Conservation (phyloP, 2,329 filamentous ascomycete species). For the Neospermospora avenae region DNA sequence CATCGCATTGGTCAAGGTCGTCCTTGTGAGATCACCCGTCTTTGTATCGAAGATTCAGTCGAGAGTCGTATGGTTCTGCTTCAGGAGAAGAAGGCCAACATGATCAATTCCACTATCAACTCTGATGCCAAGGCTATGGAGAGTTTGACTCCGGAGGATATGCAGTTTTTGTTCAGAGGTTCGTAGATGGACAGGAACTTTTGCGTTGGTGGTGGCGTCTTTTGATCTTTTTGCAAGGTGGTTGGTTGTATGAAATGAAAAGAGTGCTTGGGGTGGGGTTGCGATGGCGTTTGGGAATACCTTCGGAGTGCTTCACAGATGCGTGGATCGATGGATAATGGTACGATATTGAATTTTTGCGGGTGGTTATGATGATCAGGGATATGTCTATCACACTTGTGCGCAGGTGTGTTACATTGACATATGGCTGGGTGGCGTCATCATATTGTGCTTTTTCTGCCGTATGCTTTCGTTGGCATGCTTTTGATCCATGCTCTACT, state of each 20-base stretch:
- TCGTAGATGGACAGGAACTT: background rate
- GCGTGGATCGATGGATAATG: background rate
- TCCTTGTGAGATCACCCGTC: slow-evolving; percentile 87
- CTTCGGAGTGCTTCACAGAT: background rate
- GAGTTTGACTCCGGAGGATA: slow-evolving; percentile 82
- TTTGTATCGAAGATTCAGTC: slow-evolving; percentile 96
- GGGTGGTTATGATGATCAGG: no score
- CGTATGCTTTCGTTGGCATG: background rate
- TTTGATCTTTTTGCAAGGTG: no score
- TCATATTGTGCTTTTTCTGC: background rate
- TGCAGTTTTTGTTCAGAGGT: slow-evolving; percentile 94
- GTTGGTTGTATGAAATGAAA: no score
- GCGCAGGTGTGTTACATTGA: background rate
- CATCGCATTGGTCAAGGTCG: slow-evolving; percentile 95
- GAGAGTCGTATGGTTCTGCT: slow-evolving; percentile 93
- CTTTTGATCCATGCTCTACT: background rate
- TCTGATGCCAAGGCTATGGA: slow-evolving; percentile 89
- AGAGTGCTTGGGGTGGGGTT: no score
- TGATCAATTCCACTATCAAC: slow-evolving; percentile 97
- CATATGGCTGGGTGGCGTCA: background rate
- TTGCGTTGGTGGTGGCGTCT: background rate
- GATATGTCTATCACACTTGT: background rate
- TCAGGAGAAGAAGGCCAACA: slow-evolving; percentile 97
- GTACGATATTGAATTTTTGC: no score
- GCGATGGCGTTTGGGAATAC: slow-evolving; percentile 3